phyloP scores from a whole-genome alignment of 2,329 filamentous ascomycete species.

The Rutstroemia sp. region DNA sequence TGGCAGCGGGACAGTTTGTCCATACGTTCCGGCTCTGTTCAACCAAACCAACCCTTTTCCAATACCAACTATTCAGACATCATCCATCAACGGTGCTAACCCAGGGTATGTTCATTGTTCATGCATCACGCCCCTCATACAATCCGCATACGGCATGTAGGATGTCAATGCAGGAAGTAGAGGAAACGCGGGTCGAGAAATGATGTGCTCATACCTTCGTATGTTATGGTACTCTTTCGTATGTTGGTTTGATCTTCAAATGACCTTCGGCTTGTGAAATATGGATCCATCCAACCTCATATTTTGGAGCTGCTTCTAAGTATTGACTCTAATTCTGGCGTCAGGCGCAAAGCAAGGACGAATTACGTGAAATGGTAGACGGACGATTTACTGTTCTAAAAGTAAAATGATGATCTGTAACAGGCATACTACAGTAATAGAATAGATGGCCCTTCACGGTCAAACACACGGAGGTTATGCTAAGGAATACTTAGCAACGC shows the following conservation, averaged over 20 bases:
- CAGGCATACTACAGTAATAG: background rate
- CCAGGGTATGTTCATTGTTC: conserved; percentile 10
- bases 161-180: conserved; percentile 1
- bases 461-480: no score
- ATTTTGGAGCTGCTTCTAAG: background rate
- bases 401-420: background rate
- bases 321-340: background rate
- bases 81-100: conserved; percentile 12
- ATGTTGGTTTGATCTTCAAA: background rate
- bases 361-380: background rate
- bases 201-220: conserved; percentile 1
- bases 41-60: conserved; percentile 9
- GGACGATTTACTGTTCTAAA: background rate
- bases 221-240: background rate
- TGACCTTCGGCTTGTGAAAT: background rate
- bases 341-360: background rate
- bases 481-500: background rate
- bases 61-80: background rate
- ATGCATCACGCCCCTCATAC: conserved; percentile 14
- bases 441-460: no score
- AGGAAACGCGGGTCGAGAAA: background rate
- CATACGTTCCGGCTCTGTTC: conserved; percentile 7
- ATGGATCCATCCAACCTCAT: background rate
- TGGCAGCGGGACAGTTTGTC: conserved; percentile 12
- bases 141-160: conserved; percentile 4